Evolutionary conservation across 305 asterid genomes (phyloP), one percentile per base, ranked within the genome.

Genomic region (Fraxinus sp.): DNA sequence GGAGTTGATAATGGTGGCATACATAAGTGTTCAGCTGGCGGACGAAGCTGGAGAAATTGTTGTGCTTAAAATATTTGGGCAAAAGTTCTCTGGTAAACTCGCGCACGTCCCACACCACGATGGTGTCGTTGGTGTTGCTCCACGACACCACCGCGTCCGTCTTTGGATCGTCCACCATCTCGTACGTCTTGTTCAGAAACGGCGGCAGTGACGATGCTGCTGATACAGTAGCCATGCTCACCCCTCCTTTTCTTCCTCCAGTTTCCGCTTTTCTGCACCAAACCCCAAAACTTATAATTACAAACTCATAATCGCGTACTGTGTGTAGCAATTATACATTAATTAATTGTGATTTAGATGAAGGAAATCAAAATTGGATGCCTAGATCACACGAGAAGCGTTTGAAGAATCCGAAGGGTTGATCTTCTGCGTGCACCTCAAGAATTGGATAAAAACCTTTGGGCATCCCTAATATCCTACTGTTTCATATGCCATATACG

Each of bases 31-130:
- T 71, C 76, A 52, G 35, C 18, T 78, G 73, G 68, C 73, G 71
- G 55, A 79, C 77, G 39, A 79, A 79, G 82, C 82, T 79, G 36
- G 82, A 79, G 76, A 79, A 79, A 39, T 79, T 79, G 20, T 68
- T 79, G 82, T 81, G 84, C 79, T 74, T 81, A 36, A 81, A 81
- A 70, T 49, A 74, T 26, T 57, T 44, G 11, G 84, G 84, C 71
- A 81, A 41, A 75, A 74, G 64, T 49, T 55, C 22, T 4, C 41
- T 32, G 22, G 84, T 52, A 16, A 81, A 81, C 16, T 81, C 79
- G 2, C 66, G 44, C 22, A 78, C 79, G 62, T 81, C 75, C 33
- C 77, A 30, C 74, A 81, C 84, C 16, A 81, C 77, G 84, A 81
- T 73, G 68, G 74, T 74, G 66, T 81, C 20, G 57, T 74, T 81